These are phyloP conservation scores for Euphorbia lathyris DNA, from an alignment of 345 rosid genomes.

Conservation along the genomic window DNA sequence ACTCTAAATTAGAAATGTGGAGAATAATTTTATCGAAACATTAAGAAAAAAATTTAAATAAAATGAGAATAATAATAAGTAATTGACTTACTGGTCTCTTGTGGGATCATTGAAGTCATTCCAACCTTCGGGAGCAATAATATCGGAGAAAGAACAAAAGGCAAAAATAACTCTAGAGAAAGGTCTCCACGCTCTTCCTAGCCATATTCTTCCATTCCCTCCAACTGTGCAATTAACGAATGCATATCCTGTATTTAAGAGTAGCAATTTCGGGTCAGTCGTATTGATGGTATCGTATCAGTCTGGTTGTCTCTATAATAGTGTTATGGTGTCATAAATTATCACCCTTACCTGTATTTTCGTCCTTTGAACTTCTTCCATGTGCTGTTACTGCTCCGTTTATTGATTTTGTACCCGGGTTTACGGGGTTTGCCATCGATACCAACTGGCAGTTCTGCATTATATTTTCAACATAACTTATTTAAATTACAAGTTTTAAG, in stretches of 20 bases:
- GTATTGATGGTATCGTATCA: no score
- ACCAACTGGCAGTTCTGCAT: slow-evolving; percentile 60
- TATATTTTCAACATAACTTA: no score
- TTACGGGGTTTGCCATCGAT: slow-evolving; percentile 72
- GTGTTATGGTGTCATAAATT: no score
- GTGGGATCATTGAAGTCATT: slow-evolving; percentile 78
- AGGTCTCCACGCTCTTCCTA: slow-evolving; percentile 90
- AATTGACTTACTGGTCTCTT: slow-evolving; percentile 54
- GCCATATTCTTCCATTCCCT: slow-evolving; percentile 83
- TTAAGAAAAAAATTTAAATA: no score
- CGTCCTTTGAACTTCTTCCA: slow-evolving; percentile 65
- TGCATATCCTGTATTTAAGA: slow-evolving; percentile 56
- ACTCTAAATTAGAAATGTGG: no score
- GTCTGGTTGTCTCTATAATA: no score
- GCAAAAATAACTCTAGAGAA: slow-evolving; percentile 74
- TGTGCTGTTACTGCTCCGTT: slow-evolving; percentile 89
- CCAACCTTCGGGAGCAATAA: slow-evolving; percentile 87
- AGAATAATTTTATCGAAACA: no score
- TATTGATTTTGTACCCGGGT: slow-evolving; percentile 52
- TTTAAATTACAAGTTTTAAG: no score
- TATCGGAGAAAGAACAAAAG: slow-evolving; percentile 60
- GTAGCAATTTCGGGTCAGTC: no score
- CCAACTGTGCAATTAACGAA: slow-evolving; percentile 66
- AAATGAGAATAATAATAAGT: no score
- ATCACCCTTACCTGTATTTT: slow-evolving; percentile 47